Evolutionary conservation across 2,329 filamentous ascomycete genomes (phyloP), one percentile per base, ranked within the genome.

Genomic region (Colletotrichum orbiculare): DNA sequence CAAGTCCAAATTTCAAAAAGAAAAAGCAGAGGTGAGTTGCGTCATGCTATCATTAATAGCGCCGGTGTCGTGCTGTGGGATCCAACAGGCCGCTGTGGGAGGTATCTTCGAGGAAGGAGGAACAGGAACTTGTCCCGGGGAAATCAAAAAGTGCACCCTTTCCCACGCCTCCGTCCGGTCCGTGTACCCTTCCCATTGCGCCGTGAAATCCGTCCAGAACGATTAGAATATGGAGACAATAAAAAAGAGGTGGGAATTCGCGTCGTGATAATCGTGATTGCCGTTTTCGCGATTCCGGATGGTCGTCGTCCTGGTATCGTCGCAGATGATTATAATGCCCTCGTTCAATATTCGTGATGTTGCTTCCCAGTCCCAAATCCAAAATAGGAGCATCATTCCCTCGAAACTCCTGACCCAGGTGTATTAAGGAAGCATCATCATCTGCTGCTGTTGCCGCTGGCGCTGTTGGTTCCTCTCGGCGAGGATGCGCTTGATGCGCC

Each of bases 41-140:
- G 12, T 38, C 53, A 11, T 55, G 33, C 33, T 15, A 35, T 38
- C 15, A 62, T 66, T 52, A 63, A 42, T 53, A 63, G 52, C 42
- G 63, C 63, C 63, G 53, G 55, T 57, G 63, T 63, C 58, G 58
- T 66, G 33, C 63, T 66, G 63, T 66, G 42, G 42, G 46, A 63
- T 55, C 63, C 63, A 62, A 63, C 47, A 63, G 58, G 63, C 58
- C 53, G 59, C 58, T 66, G 58, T 49, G 52, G 35, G 37, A 49
- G 63, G 42, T 53, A 53, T 66, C 58, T 13, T 64, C 15, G 33
- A 60, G 39, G 50, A 50, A 47, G 55, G 46, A 42, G 42, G 35
- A 35, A 25, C 39, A 39, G 43, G 43, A 35, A 13, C 25, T 45
- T 11, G 45, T 54, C 52, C 39, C 25, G 25, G 17, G 37, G 15